Evolutionary conservation across 2,329 filamentous ascomycete species (phyloP).

Genomic region (Coccinonectria pachysandricola): DNA sequence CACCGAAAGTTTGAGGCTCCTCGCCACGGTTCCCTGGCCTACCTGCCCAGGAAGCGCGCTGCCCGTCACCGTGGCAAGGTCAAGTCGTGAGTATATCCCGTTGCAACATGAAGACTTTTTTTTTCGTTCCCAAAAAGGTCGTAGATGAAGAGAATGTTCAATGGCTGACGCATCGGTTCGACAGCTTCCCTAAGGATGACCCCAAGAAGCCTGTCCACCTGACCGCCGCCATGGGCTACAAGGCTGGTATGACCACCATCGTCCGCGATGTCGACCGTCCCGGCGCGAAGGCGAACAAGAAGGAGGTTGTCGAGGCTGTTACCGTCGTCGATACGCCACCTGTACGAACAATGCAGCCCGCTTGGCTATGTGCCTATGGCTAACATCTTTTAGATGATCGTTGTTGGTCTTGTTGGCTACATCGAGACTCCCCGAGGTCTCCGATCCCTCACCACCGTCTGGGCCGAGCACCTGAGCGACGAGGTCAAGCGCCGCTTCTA

Average conservation of each 20-base stretch:
- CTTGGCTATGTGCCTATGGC: constrained; percentile 64
- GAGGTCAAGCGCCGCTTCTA: constrained; percentile 99
- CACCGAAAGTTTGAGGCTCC: constrained; percentile 67
- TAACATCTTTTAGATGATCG: constrained; percentile 86
- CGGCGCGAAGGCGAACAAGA: constrained; percentile 99
- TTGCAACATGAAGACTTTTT: too few species aligned
- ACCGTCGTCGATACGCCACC: constrained; percentile 87
- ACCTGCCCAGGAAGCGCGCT: constrained; percentile 83
- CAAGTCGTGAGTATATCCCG: constrained; percentile 67
- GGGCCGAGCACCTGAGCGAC: constrained; percentile 98
- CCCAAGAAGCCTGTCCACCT: constrained; percentile 99
- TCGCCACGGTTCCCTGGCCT: constrained; percentile 88
- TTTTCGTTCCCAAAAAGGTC: too few species aligned
- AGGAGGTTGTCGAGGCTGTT: constrained; percentile 87
- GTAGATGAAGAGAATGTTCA: constrained; percentile 3
- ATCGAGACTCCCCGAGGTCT: constrained; percentile 99
- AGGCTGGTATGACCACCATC: constrained; percentile 99
- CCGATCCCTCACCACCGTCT: constrained; percentile 97
- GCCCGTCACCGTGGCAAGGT: constrained; percentile 93
- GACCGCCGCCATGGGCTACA: constrained; percentile 97
- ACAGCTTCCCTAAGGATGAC: constrained; percentile 99
- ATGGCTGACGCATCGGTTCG: constrained; percentile 19
- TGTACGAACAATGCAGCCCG: constrained; percentile 81
- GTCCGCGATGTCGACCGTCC: constrained; percentile 98
- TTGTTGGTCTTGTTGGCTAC: constrained; percentile 99